Evolutionary conservation across 371 early-diverging fungal genomes (phyloP).

Genomic region (Mortierella sp.): DNA sequence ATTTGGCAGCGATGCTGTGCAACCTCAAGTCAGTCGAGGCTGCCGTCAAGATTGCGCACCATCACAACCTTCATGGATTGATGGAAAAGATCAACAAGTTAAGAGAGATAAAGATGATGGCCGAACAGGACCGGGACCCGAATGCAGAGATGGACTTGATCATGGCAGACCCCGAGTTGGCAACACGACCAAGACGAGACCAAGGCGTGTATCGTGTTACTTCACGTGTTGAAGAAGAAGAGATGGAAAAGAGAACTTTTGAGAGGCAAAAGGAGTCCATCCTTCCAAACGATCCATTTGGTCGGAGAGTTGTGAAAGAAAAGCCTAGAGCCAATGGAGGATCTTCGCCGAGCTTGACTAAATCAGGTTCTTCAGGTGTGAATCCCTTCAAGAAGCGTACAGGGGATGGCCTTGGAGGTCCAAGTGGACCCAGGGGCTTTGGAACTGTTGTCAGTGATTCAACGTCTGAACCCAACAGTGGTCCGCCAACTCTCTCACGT

Average conservation of each 20-base stretch:
- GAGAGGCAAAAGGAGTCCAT: conserved; percentile 18
- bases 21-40: conserved; percentile 73
- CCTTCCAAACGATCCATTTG: conserved; percentile 44
- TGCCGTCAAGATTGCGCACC: conserved; percentile 83
- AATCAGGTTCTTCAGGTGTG: neutral
- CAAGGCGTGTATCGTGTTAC: conserved; percentile 14
- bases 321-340: no score
- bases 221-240: conserved; percentile 29
- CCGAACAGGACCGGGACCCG: conserved; percentile 37
- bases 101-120: conserved; percentile 68
- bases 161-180: conserved; percentile 39
- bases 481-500: conserved; percentile 22
- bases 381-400: conserved; percentile 12
- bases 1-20: conserved; percentile 72
- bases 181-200: conserved; percentile 6
- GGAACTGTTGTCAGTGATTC: conserved; percentile 24
- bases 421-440: conserved; percentile 25
- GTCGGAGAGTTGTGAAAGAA: conserved; percentile 43
- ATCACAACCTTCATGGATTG: conserved; percentile 67
- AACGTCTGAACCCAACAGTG: conserved; percentile 1
- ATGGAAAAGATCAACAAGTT: conserved; percentile 84
- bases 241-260: conserved; percentile 28
- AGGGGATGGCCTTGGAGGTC: neutral
- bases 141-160: conserved; percentile 29
- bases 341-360: no score